Evolutionary conservation across 2,329 filamentous ascomycete genomes (phyloP).

Genomic region (Aspergillus spinulosporus): DNA sequence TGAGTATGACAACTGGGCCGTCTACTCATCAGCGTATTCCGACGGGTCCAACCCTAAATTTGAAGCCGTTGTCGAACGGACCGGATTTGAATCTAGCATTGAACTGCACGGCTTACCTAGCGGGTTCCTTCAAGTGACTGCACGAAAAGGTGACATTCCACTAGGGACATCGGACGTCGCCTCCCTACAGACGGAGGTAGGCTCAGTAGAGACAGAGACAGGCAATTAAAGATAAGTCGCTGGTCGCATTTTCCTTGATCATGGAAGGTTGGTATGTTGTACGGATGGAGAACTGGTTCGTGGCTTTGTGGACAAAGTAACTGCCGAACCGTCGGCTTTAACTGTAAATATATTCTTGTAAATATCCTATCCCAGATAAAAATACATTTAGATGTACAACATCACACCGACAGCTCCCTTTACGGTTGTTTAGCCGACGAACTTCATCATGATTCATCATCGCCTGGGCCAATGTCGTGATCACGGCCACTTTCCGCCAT

Average conservation of each 20-base stretch:
- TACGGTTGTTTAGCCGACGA: conserved; percentile 3
- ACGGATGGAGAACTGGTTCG: neutral
- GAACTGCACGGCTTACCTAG: conserved; percentile 18
- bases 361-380: neutral
- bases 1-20: conserved; percentile 38
- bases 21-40: conserved; percentile 29
- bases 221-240: conserved; percentile 1
- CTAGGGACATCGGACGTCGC: conserved; percentile 26
- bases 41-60: conserved; percentile 23
- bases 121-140: conserved; percentile 32
- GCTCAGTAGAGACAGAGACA: neutral
- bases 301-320: neutral
- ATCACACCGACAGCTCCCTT: neutral
- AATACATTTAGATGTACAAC: neutral
- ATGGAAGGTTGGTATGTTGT: neutral
- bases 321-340: neutral
- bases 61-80: conserved; percentile 25
- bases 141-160: conserved; percentile 28
- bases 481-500: conserved; percentile 1
- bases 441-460: neutral
- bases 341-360: neutral
- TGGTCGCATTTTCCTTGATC: neutral
- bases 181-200: conserved; percentile 6
- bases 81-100: conserved; percentile 32
- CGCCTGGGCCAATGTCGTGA: neutral